Percentiles rank a stretch among this genome's conserved stretches.
Conservation (phyloP, 805 yeast species). For the Saturnispora mendoncae region DNA sequence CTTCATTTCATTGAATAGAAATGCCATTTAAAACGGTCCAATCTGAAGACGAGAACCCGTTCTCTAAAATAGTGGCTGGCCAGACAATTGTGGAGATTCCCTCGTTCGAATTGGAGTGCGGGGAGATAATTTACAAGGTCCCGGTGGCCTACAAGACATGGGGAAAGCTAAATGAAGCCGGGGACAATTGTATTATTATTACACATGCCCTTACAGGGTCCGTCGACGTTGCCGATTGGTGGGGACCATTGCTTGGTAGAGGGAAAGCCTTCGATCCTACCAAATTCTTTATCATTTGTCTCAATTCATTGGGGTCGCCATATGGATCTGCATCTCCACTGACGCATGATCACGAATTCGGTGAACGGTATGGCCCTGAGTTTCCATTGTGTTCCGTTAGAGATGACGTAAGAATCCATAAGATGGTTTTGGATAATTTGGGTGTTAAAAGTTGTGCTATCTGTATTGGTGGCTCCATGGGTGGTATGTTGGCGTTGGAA, state of each 20-base stretch:
- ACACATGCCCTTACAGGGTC: slow-evolving; percentile 97
- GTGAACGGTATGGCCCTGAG: slow-evolving; percentile 80
- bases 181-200: slow-evolving; percentile 76
- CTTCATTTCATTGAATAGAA: not conserved
- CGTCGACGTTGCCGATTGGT: slow-evolving; percentile 94
- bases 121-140: slow-evolving; percentile 58
- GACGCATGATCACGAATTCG: slow-evolving; percentile 68
- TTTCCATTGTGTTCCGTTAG: slow-evolving; percentile 91
- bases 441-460: slow-evolving; percentile 75
- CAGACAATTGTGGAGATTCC: slow-evolving; percentile 80
- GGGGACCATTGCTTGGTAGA: slow-evolving; percentile 92
- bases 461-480: slow-evolving; percentile 97
- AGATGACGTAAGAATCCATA: slow-evolving; percentile 82
- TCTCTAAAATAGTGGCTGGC: slow-evolving; percentile 56
- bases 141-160: slow-evolving; percentile 95
- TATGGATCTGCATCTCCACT: slow-evolving; percentile 94
- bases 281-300: slow-evolving; percentile 74
- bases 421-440: slow-evolving; percentile 63
- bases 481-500: slow-evolving; percentile 93
- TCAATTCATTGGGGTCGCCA: slow-evolving; percentile 93
- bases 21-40: slow-evolving; percentile 33
- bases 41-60: slow-evolving; percentile 55
- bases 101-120: slow-evolving; percentile 67
- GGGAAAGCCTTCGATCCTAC: slow-evolving; percentile 87
- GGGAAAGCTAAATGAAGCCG: slow-evolving; percentile 70